Evolutionary conservation across 1,284 basidiomycete genomes (phyloP), one percentile per base, ranked within the genome.

Genomic region (Trametes versicolor): DNA sequence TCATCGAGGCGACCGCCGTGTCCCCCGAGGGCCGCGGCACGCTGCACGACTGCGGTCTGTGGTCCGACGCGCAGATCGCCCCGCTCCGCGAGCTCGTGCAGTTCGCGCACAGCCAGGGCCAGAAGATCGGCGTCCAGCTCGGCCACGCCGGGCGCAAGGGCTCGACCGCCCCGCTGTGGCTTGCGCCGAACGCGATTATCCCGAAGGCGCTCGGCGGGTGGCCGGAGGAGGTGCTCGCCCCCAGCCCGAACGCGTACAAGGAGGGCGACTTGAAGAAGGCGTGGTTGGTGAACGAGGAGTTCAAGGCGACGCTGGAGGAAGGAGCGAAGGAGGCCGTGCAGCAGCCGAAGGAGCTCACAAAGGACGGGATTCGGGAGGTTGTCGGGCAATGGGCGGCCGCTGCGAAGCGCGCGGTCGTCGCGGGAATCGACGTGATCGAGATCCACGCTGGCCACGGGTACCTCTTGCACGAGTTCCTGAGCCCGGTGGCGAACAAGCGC

Each of bases 131-230:
- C 5, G 83, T 95, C 54, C 93, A 94, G 75, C 83, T 95, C 29
- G 88, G 87, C 0, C 92, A 94, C 74, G 91, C 90, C 0, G 92
- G 92, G 0, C 81, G 92, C 41, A 94, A 94, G 74, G 89, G 90
- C 0, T 87, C 85, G 19, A 87, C 84, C 0, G 80, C 83, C 59
- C 83, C 88, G 2, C 87, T 88, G 2, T 92, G 29, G 77, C 71
- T 7, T 72, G 74, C 37, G 76, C 79, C 15, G 83, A 79, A 75
- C 79, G 76, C 55, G 92, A 92, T 5, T 94, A 91, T 91, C 85
- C 87, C 0, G 81, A 87, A 58, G 78, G 81, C 75, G 83, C 73
- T 43, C 55, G 60, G 48, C 73, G 62, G 0, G 89, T 93, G 1
- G 0, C 94, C 83, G 74, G 70, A 76, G 41, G 78, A 83, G 0